These are phyloP conservation scores for Diaporthe helianthi DNA, from an alignment of 2,329 filamentous ascomycete genomes.

Conservation along the genomic window DNA sequence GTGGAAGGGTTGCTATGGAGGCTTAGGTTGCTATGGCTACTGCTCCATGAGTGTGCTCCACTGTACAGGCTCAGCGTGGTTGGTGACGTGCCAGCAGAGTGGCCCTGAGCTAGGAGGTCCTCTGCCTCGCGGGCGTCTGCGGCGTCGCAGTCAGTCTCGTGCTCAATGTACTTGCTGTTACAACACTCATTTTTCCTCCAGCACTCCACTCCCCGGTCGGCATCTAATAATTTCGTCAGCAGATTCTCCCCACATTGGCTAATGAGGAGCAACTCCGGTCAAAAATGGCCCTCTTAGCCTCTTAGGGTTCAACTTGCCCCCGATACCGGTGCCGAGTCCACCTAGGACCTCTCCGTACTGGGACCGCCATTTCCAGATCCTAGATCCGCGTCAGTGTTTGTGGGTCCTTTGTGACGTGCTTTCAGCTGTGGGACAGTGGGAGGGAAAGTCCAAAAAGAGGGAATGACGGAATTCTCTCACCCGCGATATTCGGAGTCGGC, in stretches of 20 bases:
- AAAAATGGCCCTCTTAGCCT: not conserved
- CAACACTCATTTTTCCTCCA: slow-evolving; percentile 80
- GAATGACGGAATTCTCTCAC: slow-evolving; percentile 44
- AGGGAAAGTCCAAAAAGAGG: not conserved
- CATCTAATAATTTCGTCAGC: slow-evolving; percentile 55
- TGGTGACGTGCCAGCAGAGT: slow-evolving; percentile 22
- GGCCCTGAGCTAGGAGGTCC: slow-evolving; percentile 30
- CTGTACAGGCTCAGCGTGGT: slow-evolving; percentile 32
- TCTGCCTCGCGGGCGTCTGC: slow-evolving; percentile 68
- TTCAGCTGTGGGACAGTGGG: not conserved
- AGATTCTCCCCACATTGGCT: not conserved
- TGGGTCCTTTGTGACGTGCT: slow-evolving; percentile 8
- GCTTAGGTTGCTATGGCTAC: slow-evolving; percentile 33
- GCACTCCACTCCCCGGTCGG: slow-evolving; percentile 86
- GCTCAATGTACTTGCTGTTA: slow-evolving; percentile 77
- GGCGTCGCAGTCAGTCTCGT: slow-evolving; percentile 87
- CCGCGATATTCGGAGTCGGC: slow-evolving; percentile 65
- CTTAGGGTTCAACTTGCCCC: slow-evolving; percentile 43
- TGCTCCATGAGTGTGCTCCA: slow-evolving; percentile 34
- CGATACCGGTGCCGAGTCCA: slow-evolving; percentile 84
- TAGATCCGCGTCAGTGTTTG: slow-evolving; percentile 40
- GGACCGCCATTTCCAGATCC: slow-evolving; percentile 88
- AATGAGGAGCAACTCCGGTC: not conserved
- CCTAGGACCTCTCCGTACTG: slow-evolving; percentile 83
- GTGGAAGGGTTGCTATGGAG: slow-evolving; percentile 33